Conservation (phyloP, 116 monocot genomes). For the Iris pallida region DNA sequence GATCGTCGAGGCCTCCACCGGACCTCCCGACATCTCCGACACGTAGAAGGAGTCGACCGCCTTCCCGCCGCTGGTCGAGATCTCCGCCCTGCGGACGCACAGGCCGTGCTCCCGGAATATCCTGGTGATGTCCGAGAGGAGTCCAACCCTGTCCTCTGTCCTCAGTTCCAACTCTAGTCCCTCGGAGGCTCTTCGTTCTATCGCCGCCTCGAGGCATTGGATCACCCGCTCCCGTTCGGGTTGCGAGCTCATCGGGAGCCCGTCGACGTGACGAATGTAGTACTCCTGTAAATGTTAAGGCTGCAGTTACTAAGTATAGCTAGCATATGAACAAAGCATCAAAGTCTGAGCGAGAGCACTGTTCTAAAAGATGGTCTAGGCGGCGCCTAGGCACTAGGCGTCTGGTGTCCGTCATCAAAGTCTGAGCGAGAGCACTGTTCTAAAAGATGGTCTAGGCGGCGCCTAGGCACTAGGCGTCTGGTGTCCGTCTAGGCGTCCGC, state of each 20-base stretch:
- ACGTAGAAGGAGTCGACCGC: constrained; percentile 46
- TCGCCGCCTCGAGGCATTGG: constrained; percentile 51
- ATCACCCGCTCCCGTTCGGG: constrained; percentile 51
- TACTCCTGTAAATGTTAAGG: constrained; percentile 46
- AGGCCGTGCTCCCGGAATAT: constrained; percentile 56
- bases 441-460: too few species aligned
- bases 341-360: too few species aligned
- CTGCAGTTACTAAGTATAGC: too few species aligned
- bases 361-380: too few species aligned
- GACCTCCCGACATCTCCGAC: constrained; percentile 39
- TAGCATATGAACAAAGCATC: too few species aligned
- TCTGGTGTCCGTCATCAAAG: too few species aligned
- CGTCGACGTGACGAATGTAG: constrained; percentile 56
- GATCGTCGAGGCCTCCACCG: constrained; percentile 25
- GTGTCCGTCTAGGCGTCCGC: too few species aligned
- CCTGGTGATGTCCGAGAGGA: constrained; percentile 54
- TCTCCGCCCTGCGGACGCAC: constrained; percentile 42
- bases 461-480: too few species aligned
- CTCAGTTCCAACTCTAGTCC: constrained; percentile 40
- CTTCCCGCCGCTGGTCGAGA: constrained; percentile 38
- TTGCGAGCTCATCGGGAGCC: constrained; percentile 48
- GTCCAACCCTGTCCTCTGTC: constrained; percentile 38
- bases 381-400: too few species aligned
- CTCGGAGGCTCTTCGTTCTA: constrained; percentile 50
- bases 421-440: too few species aligned